These are phyloP conservation scores for Chloroidium sp. DNA, from an alignment of 163 green algal genomes.

Conservation along the genomic window DNA sequence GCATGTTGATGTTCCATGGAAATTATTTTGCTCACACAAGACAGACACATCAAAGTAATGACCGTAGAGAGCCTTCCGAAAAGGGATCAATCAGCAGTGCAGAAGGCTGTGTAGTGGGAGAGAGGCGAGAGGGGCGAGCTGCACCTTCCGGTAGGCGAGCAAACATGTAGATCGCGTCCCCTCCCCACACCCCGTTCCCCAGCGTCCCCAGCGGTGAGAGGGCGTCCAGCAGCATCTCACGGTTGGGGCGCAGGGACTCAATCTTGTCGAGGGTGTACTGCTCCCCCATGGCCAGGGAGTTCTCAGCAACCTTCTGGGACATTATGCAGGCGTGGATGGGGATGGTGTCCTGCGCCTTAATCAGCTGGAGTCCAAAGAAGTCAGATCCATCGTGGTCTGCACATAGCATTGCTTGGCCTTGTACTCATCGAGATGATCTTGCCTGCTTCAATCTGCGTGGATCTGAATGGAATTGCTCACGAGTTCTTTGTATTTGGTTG, in stretches of 20 bases:
- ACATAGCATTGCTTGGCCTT: no score
- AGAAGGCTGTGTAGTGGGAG: neutral
- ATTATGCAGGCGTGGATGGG: slow-evolving; percentile 48
- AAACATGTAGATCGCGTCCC: slow-evolving; percentile 13
- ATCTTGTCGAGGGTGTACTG: slow-evolving; percentile 34
- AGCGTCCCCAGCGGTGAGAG: slow-evolving; percentile 5
- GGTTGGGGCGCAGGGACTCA: neutral
- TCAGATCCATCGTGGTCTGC: slow-evolving; percentile 4
- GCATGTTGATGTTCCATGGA: neutral
- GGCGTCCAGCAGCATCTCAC: neutral
- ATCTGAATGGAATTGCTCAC: no score
- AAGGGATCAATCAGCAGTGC: neutral
- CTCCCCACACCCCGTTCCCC: slow-evolving; percentile 2
- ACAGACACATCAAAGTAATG: neutral
- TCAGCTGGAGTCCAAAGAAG: slow-evolving; percentile 46
- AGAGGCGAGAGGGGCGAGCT: neutral
- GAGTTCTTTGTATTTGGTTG: no score
- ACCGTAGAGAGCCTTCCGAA: neutral
- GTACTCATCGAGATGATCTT: no score
- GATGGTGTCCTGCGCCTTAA: slow-evolving; percentile 80
- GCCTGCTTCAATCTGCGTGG: no score
- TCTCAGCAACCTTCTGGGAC: slow-evolving; percentile 47
- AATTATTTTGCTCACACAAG: neutral
- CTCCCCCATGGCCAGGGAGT: slow-evolving; percentile 39
- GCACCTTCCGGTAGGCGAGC: slow-evolving; percentile 1